Conservation (phyloP, 2,329 filamentous ascomycete genomes). For the Alternaria sp. region DNA sequence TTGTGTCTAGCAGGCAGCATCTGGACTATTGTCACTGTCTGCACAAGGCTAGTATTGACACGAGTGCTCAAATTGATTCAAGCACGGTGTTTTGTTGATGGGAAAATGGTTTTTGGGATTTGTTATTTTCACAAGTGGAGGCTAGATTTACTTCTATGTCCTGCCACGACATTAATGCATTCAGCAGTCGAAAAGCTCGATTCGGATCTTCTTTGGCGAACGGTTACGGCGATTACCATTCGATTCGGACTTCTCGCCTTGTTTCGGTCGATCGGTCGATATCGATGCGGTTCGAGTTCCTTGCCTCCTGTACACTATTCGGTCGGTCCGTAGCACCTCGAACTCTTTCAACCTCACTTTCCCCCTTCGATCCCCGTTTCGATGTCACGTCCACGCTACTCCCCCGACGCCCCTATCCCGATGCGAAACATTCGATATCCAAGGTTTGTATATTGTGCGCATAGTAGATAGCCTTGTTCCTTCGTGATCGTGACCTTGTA, state of each 20-base stretch:
- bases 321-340: constrained; percentile 47
- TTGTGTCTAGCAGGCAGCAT: constrained; percentile 21
- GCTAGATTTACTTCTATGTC: constrained; percentile 34
- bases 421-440: constrained; percentile 15
- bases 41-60: constrained; percentile 26
- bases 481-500: constrained; percentile 16
- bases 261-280: constrained; percentile 46
- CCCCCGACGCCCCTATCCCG: constrained; percentile 15
- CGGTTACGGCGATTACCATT: constrained; percentile 47
- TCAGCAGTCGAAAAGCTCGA: constrained; percentile 44
- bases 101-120: constrained; percentile 33
- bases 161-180: constrained; percentile 46
- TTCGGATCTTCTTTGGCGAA: constrained; percentile 46
- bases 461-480: constrained; percentile 8
- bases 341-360: constrained; percentile 31
- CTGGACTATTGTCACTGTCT: constrained; percentile 22
- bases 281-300: constrained; percentile 42
- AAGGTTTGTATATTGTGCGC: constrained; percentile 21
- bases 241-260: constrained; percentile 43
- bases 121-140: constrained; percentile 36
- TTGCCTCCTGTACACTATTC: constrained; percentile 49
- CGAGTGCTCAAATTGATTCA: constrained; percentile 30
- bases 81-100: constrained; percentile 35
- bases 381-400: constrained; percentile 17
- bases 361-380: constrained; percentile 17